phyloP scores from a whole-genome alignment of 2,329 filamentous ascomycete genomes.

The Ceratocystis diversiconidia region DNA sequence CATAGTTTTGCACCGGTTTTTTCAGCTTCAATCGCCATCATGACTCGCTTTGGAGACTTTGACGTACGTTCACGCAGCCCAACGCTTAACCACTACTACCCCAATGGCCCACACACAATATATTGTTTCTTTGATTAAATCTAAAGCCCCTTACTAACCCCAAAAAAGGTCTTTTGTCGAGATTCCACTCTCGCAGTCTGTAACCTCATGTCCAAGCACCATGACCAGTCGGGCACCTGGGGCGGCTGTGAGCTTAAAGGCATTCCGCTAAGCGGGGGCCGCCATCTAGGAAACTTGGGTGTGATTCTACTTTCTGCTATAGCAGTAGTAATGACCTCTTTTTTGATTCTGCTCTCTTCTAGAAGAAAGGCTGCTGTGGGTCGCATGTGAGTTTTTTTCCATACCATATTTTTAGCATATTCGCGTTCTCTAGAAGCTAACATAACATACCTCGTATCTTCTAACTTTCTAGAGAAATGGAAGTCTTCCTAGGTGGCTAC shows the following conservation, averaged over 20 bases:
- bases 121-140: too few species aligned
- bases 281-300: conserved; percentile 72
- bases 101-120: too few species aligned
- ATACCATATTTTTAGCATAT: background rate
- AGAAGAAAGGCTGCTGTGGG: conserved; percentile 88
- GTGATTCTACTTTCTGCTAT: conserved; percentile 72
- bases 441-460: background rate
- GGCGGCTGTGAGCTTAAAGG: conserved; percentile 62
- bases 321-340: conserved; percentile 53
- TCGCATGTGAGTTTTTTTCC: conserved; percentile 48
- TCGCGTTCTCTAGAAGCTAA: conserved; percentile 14
- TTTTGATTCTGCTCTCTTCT: conserved; percentile 68
- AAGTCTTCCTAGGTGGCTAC: conserved; percentile 77
- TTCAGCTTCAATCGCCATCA: background rate
- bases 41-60: conserved; percentile 47
- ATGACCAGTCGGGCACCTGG: conserved; percentile 46
- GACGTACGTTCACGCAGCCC: conserved; percentile 29
- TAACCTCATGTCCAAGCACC: conserved; percentile 54
- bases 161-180: conserved; percentile 58
- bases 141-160: conserved; percentile 9
- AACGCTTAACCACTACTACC: background rate
- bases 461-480: conserved; percentile 61
- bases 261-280: conserved; percentile 52
- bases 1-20: background rate
- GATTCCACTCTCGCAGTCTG: conserved; percentile 72